Evolutionary conservation across 1,284 basidiomycete genomes (phyloP), one percentile per base, ranked within the genome.

Genomic region (Baeospora myosura): DNA sequence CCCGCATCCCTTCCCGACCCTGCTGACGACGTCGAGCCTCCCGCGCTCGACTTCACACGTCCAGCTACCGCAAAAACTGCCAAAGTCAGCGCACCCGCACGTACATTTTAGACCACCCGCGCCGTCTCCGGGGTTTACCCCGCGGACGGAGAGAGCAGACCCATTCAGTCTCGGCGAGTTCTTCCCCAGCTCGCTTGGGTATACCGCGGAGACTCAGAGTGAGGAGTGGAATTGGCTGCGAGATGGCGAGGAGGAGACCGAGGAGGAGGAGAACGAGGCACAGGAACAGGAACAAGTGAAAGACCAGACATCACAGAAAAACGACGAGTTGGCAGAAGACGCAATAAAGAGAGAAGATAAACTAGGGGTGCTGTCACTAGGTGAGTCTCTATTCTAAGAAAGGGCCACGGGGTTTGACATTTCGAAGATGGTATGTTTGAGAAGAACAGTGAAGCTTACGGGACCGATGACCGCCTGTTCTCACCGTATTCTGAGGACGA

Each of bases 151-250:
- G 21, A 41, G 46, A 29, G 66, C 68, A 41, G 72, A 76, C 49
- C 68, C 73, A 5, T 76, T 75, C 59, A 71, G 57, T 52, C 59
- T 76, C 41, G 56, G 57, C 16, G 66, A 65, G 10, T 76, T 76
- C 60, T 75, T 75, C 56, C 72, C 74, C 4, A 52, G 62, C 18
- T 52, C 60, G 23, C 49, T 59, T 23, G 44, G 53, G 22, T n/a
- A n/a, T n/a, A n/a, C n/a, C n/a, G n/a, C n/a, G n/a, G n/a, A n/a
- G n/a, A 49, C 54, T 24, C 50, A 53, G 34, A 58, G 58, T 14
- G 56, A 59, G 28, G 58, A 61, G 43, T 72, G 71, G 69, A 53
- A 55, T 26, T 71, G 71, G 72, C 50, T 69, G 45, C 55, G 58
- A 33, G 49, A 53, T 12, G 58, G 57, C 32, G 60, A 55, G 16